A percentile compares a stretch with the other conserved stretches of the same genome.
Conservation (phyloP, 768 basidiomycete species). For the Lactifluus hygrophoroides region DNA sequence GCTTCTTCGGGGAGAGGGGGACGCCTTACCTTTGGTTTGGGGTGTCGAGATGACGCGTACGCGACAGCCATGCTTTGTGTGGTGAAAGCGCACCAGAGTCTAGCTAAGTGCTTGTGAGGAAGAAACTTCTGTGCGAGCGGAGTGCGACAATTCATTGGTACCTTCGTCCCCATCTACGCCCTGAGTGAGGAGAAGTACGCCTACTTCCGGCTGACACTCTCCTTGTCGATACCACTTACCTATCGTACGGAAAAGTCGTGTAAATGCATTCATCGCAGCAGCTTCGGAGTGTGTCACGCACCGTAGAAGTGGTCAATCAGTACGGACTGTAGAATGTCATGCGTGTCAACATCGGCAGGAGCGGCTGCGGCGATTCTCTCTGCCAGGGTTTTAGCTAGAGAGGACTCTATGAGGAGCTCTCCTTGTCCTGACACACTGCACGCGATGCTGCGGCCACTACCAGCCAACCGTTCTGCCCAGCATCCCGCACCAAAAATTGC, state of each 20-base stretch:
- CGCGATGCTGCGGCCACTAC: slow-evolving; percentile 36
- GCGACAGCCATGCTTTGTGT: slow-evolving; percentile 76
- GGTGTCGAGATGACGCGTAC: slow-evolving; percentile 47
- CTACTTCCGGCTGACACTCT: slow-evolving; percentile 44
- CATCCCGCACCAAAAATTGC: slow-evolving; percentile 69
- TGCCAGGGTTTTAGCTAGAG: slow-evolving; percentile 48
- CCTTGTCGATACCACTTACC: slow-evolving; percentile 33
- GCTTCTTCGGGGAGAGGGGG: not conserved
- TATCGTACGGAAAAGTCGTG: slow-evolving; percentile 14
- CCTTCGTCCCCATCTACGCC: slow-evolving; percentile 27
- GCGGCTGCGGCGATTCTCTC: slow-evolving; percentile 36
- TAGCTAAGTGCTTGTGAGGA: slow-evolving; percentile 32
- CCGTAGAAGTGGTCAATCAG: slow-evolving; percentile 45
- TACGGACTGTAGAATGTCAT: slow-evolving; percentile 40
- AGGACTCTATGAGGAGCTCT: slow-evolving; percentile 54
- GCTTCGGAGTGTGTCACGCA: slow-evolving; percentile 25
- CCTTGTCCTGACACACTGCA: slow-evolving; percentile 70
- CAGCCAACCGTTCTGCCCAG: slow-evolving; percentile 44
- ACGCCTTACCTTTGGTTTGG: slow-evolving; percentile 47
- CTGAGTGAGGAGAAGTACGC: slow-evolving; percentile 54
- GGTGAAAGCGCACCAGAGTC: slow-evolving; percentile 80
- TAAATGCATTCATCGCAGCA: not conserved
- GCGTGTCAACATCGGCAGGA: slow-evolving; percentile 40
- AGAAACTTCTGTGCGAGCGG: not conserved
- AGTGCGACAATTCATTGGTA: slow-evolving; percentile 1